Evolutionary conservation across 768 basidiomycete species (phyloP), one percentile per base, ranked within the genome.

Genomic region (Suillus spraguei): DNA sequence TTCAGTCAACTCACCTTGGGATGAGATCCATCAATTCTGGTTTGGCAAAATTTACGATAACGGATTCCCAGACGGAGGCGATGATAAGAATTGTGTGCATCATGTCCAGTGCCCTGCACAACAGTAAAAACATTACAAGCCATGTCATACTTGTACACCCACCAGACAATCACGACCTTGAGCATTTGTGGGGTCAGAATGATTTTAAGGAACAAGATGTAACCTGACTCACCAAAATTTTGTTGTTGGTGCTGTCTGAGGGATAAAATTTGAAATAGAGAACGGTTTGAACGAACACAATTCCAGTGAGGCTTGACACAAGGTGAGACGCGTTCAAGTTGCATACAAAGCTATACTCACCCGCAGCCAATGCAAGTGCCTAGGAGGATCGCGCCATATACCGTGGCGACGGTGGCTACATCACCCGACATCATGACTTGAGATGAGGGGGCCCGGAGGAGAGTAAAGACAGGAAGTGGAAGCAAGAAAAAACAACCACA

Each of bases 261-360:
- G 74, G 74, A 62, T 75, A 75, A 60, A 76, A 64, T 35, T 74
- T 75, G 50, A 59, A 76, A 54, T 75, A 75, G 53, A 75, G 22
- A 28, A 75, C 8, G 49, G 55, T 68, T 70, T 75, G 74, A 5
- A 75, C 74, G 8, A 76, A 67, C 56, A 75, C 75, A 49, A 75
- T 55, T 20, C 74, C 74, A 5, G 75, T 75, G 17, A 75, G 66
- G 38, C 74, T 75, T 24, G 6, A 33, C 5, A 5, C n/a, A 39
- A 35, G 0, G n/a, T 75, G 65, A 39, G n/a, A 14, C 22, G 38
- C 10, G 7, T 24, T 7, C 13, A 9, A 1, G 4, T 36, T 16
- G 11, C 13, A 32, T 16, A 54, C 10, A 5, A 24, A 56, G 9
- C 16, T 47, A 11, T 59, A 32, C 66, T 60, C 60, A 77, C 74